A percentile compares a stretch with the other conserved stretches of the same genome.
Conservation (phyloP, 495 filamentous ascomycete species). For the Neurospora sp. region DNA sequence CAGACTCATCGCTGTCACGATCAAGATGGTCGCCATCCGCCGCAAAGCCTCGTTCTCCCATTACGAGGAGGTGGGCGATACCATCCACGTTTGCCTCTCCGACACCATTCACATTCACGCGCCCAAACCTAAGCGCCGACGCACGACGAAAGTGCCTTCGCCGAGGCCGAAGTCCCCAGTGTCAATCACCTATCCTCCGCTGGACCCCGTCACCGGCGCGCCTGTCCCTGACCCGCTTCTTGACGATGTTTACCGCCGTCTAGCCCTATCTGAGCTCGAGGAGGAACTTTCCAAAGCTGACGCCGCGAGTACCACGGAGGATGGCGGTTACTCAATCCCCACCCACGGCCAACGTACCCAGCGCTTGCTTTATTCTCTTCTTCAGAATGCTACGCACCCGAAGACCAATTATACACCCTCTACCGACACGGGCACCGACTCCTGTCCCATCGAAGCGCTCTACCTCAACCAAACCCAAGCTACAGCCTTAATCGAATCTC, state of each 20-base stretch:
- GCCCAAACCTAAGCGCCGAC: neutral
- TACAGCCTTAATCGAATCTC: neutral
- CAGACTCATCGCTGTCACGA: neutral
- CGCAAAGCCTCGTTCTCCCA: neutral
- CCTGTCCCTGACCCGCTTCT: neutral
- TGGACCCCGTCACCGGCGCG: neutral
- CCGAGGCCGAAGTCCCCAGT: neutral
- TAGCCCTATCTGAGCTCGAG: neutral
- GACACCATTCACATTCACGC: neutral
- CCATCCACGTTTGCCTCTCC: neutral
- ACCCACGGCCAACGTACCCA: neutral
- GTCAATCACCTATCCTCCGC: neutral
- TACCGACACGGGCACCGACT: neutral
- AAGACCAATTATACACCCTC: neutral
- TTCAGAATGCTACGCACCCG: neutral
- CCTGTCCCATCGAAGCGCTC: neutral
- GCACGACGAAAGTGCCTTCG: neutral
- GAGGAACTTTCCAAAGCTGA: neutral
- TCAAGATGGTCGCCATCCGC: neutral
- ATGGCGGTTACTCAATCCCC: neutral
- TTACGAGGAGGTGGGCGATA: neutral
- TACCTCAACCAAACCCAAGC: neutral
- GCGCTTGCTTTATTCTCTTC: neutral
- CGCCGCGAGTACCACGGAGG: accelerated
- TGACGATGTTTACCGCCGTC: neutral